phyloP scores from a whole-genome alignment of 2,329 filamentous ascomycete genomes.

The Trichoderma lentiforme region DNA sequence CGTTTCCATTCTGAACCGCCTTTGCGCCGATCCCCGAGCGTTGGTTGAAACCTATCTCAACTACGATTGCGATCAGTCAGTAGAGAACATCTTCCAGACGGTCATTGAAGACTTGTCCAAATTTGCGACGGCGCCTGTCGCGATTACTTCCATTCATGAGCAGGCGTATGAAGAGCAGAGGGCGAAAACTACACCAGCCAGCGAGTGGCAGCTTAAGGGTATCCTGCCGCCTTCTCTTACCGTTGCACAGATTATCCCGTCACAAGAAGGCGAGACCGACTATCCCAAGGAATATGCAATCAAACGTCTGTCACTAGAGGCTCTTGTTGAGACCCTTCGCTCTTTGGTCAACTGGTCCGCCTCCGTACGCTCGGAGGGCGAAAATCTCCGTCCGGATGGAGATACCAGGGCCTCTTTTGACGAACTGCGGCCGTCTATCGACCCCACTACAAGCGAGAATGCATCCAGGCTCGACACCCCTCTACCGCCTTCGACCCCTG shows the following conservation, averaged over 20 bases:
- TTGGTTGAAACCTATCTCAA: slow-evolving; percentile 96
- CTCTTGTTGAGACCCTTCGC: slow-evolving; percentile 79
- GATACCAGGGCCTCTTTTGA: slow-evolving; percentile 40
- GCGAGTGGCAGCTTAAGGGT: slow-evolving; percentile 84
- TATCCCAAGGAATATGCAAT: slow-evolving; percentile 87
- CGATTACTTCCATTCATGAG: slow-evolving; percentile 73
- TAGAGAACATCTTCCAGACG: slow-evolving; percentile 96
- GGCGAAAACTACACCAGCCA: slow-evolving; percentile 54
- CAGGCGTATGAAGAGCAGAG: slow-evolving; percentile 82
- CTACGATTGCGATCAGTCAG: slow-evolving; percentile 92
- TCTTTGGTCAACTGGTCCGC: slow-evolving; percentile 91
- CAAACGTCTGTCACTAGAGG: slow-evolving; percentile 85
- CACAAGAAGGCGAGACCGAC: slow-evolving; percentile 60
- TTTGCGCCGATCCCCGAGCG: slow-evolving; percentile 81
- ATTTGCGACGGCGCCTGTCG: slow-evolving; percentile 75
- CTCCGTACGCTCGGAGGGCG: slow-evolving; percentile 57
- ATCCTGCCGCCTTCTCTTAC: slow-evolving; percentile 84
- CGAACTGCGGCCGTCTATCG: slow-evolving; percentile 61
- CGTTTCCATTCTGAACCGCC: slow-evolving; percentile 75
- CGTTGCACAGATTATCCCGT: slow-evolving; percentile 66
- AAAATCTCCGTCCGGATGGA: slow-evolving; percentile 29
- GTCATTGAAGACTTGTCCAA: slow-evolving; percentile 92
- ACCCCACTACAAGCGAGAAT: slow-evolving; percentile 61
- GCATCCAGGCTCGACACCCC: slow-evolving; percentile 60
- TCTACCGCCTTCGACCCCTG: slow-evolving; percentile 61